Evolutionary conservation across 345 rosid genomes (phyloP).

Genomic region (Heritiera fomes): DNA sequence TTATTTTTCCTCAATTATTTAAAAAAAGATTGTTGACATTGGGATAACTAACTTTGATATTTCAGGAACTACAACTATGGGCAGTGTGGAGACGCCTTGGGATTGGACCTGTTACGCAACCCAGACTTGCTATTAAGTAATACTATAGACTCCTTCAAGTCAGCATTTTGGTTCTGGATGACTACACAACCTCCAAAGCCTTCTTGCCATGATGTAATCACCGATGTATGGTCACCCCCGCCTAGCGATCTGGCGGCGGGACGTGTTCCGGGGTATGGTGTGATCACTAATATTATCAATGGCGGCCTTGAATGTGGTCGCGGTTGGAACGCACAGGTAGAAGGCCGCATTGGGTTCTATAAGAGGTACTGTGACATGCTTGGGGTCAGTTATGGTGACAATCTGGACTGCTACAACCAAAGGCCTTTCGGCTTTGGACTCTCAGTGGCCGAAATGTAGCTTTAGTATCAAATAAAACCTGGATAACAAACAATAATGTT

Average conservation of each 20-base stretch:
- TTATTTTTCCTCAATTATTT: too few relatives aligned
- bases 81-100: conserved; percentile 47
- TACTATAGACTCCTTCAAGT: conserved; percentile 50
- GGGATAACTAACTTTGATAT: too few relatives aligned
- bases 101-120: conserved; percentile 51
- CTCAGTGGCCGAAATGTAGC: not conserved
- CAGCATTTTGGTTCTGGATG: conserved; percentile 80
- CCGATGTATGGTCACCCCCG: conserved; percentile 37
- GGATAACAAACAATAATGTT: too few relatives aligned
- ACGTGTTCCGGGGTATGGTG: conserved; percentile 48
- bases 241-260: conserved; percentile 33
- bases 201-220: conserved; percentile 62
- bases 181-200: conserved; percentile 52
- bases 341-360: conserved; percentile 54
- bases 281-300: conserved; percentile 56
- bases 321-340: conserved; percentile 38
- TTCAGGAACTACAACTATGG: conserved; percentile 69
- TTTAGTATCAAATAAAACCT: not conserved
- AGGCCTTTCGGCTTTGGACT: conserved; percentile 23
- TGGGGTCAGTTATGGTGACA: conserved; percentile 43
- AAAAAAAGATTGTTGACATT: too few relatives aligned
- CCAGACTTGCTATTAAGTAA: conserved; percentile 53
- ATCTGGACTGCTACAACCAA: conserved; percentile 61
- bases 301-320: conserved; percentile 62
- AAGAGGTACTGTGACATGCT: conserved; percentile 54